phyloP scores from a whole-genome alignment of 371 early-diverging fungal species.

The Chytridium lagenaria region DNA sequence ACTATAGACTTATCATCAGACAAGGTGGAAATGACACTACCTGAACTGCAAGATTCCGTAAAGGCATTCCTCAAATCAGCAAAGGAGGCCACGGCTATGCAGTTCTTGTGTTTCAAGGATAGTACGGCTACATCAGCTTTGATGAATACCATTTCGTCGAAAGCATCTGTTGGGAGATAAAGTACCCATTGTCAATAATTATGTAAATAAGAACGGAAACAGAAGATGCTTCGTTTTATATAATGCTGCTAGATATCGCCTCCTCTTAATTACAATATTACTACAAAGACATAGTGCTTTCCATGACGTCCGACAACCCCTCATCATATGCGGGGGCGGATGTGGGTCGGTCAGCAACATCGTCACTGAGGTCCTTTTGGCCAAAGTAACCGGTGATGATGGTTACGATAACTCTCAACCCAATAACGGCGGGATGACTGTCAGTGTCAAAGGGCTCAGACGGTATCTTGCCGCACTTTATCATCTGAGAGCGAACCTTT shows the following conservation, averaged over 20 bases:
- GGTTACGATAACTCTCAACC: slow-evolving; percentile 21
- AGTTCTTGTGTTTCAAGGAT: slow-evolving; percentile 74
- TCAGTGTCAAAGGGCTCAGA: background rate
- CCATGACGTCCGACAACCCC: slow-evolving; percentile 13
- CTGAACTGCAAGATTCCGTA: slow-evolving; percentile 67
- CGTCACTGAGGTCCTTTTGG: slow-evolving; percentile 35
- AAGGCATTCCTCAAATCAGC: slow-evolving; percentile 70
- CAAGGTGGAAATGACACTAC: slow-evolving; percentile 25
- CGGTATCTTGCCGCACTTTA: background rate
- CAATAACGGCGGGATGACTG: slow-evolving; percentile 15
- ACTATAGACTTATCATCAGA: slow-evolving; percentile 67
- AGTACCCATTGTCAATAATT: too few relatives aligned
- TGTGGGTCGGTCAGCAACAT: slow-evolving; percentile 36
- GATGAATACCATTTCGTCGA: too few relatives aligned
- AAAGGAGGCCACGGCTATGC: slow-evolving; percentile 70
- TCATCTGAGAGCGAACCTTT: slow-evolving; percentile 40
- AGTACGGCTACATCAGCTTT: background rate
- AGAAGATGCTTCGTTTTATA: background rate
- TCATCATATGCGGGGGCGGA: background rate
- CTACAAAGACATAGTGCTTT: background rate
- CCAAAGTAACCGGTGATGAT: slow-evolving; percentile 25
- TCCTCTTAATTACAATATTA: background rate
- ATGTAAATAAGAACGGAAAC: too few relatives aligned
- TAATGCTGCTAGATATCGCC: background rate
- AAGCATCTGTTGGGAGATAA: too few relatives aligned